These are phyloP conservation scores for Persicaria maculosa DNA, from an alignment of 148 eudicot genomes.

Conservation along the genomic window DNA sequence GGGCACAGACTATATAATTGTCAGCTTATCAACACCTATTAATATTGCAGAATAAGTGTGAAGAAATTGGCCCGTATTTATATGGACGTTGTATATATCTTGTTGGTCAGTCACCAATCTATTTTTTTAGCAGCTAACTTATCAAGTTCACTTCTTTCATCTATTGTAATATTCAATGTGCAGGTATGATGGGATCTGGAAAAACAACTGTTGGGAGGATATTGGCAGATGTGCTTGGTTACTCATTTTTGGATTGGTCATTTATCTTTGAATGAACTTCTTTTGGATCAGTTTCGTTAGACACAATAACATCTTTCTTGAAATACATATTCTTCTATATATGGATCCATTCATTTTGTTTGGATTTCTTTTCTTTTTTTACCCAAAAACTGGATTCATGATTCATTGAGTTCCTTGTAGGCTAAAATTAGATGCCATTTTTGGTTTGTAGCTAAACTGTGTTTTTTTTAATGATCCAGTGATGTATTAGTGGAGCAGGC, in stretches of 20 bases:
- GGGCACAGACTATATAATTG: too few relatives aligned
- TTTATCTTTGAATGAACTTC: too few relatives aligned
- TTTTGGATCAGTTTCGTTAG: too few relatives aligned
- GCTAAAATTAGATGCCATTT: too few relatives aligned
- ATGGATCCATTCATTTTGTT: neutral
- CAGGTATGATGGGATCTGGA: slow-evolving; percentile 99
- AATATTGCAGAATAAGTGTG: slow-evolving; percentile 55
- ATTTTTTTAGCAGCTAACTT: neutral
- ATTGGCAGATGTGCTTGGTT: slow-evolving; percentile 62
- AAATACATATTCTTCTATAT: neutral
- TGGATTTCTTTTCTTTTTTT: too few relatives aligned
- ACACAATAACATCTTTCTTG: neutral
- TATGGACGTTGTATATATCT: slow-evolving; percentile 77
- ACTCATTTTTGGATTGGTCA: slow-evolving; percentile 76
- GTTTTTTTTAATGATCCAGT: slow-evolving; percentile 37
- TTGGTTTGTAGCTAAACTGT: neutral
- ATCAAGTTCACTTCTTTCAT: neutral
- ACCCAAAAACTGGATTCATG: too few relatives aligned
- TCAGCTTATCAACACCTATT: too few relatives aligned
- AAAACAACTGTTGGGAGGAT: slow-evolving; percentile 89
- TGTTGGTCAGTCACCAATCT: slow-evolving; percentile 63
- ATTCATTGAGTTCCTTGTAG: too few relatives aligned
- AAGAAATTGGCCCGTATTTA: slow-evolving; percentile 50
- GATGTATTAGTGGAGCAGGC: slow-evolving; percentile 63
- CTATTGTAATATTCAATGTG: slow-evolving; percentile 15